Evolutionary conservation across 2,329 filamentous ascomycete species (phyloP).

Genomic region (Ophiocordyceps polyrhachis-furcata): DNA sequence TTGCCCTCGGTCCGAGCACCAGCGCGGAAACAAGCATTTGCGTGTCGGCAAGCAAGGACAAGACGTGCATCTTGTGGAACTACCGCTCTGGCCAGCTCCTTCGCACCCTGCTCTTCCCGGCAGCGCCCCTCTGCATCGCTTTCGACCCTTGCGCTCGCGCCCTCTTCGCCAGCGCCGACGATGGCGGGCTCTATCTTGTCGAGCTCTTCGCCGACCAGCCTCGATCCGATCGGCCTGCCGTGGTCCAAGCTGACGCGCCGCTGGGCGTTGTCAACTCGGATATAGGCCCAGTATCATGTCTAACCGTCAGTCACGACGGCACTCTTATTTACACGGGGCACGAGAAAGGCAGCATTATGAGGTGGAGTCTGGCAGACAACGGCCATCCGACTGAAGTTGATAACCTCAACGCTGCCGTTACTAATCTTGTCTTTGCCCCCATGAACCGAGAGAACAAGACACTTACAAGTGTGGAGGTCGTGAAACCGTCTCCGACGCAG

Average conservation of each 20-base stretch:
- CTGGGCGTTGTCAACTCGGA: constrained; percentile 42
- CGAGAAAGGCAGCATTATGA: constrained; percentile 54
- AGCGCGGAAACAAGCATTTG: constrained; percentile 59
- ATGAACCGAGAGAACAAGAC: constrained; percentile 26
- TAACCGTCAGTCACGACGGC: constrained; percentile 67
- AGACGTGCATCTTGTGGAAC: constrained; percentile 85
- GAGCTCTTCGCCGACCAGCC: constrained; percentile 46
- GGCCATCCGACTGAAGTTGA: constrained; percentile 48
- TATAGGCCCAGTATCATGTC: constrained; percentile 43
- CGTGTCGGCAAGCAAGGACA: constrained; percentile 69
- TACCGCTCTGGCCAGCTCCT: constrained; percentile 61
- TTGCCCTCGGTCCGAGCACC: constrained; percentile 44
- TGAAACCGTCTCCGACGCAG: constrained; percentile 62
- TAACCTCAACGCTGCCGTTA: constrained; percentile 64
- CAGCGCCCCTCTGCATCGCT: constrained; percentile 50
- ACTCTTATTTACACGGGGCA: constrained; percentile 68
- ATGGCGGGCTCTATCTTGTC: constrained; percentile 62
- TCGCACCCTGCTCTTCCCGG: constrained; percentile 64
- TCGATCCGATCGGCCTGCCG: constrained; percentile 34
- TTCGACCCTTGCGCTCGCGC: constrained; percentile 73
- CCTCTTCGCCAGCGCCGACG: constrained; percentile 62
- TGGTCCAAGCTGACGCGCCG: constrained; percentile 33
- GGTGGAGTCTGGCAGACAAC: constrained; percentile 61
- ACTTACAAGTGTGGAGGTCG: constrained; percentile 39
- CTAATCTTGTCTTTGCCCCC: constrained; percentile 58